Evolutionary conservation across 306 rosid genomes (phyloP).

Genomic region (Cicer arietinum): DNA sequence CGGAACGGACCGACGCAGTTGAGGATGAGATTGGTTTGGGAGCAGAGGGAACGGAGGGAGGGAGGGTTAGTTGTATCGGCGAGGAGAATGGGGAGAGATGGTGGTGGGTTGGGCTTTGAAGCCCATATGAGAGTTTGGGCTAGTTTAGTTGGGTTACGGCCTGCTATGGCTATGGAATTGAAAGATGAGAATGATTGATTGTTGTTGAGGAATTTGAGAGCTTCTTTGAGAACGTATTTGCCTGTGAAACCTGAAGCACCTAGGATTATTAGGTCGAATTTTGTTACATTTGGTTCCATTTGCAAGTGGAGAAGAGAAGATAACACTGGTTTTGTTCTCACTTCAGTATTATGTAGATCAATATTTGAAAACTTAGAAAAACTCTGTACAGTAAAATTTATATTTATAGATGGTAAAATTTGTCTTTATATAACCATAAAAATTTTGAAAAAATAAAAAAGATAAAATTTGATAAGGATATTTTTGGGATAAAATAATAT

Average conservation of each 20-base stretch:
- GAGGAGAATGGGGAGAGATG: slow-evolving; percentile 57
- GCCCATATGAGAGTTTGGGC: slow-evolving; percentile 76
- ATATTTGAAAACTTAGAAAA: no score
- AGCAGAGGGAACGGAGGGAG: slow-evolving; percentile 67
- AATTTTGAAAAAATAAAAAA: no score
- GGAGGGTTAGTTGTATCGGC: slow-evolving; percentile 67
- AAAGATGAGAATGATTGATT: slow-evolving; percentile 57
- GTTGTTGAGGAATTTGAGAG: slow-evolving; percentile 68
- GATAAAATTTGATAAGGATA: no score
- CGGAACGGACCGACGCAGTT: slow-evolving; percentile 96
- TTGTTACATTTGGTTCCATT: slow-evolving; percentile 11
- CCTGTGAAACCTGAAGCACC: slow-evolving; percentile 96
- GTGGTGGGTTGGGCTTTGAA: slow-evolving; percentile 57
- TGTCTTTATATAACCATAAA: no score
- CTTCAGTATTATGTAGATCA: background rate
- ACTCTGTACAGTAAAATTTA: no score
- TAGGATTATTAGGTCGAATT: slow-evolving; percentile 63
- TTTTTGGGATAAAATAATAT: no score
- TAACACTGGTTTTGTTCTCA: background rate
- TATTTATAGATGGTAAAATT: no score
- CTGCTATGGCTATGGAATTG: slow-evolving; percentile 78
- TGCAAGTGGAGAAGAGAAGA: background rate
- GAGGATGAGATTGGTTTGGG: slow-evolving; percentile 69
- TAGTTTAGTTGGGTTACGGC: slow-evolving; percentile 65
- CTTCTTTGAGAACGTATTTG: slow-evolving; percentile 73